These are phyloP conservation scores for Leccinellum luteum DNA, from an alignment of 768 basidiomycete species.

Conservation along the genomic window DNA sequence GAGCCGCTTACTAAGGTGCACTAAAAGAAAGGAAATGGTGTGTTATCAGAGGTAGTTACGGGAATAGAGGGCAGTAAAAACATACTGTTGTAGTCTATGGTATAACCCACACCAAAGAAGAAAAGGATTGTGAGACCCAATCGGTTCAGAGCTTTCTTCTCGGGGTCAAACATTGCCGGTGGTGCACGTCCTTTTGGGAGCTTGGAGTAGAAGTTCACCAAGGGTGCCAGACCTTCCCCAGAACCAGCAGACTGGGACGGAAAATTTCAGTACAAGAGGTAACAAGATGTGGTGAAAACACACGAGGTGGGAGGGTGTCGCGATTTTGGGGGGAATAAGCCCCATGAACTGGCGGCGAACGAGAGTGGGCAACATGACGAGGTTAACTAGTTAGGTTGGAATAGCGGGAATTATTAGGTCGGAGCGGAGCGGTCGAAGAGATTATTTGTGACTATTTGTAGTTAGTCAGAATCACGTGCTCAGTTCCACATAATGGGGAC, in stretches of 20 bases:
- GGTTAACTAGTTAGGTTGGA: conserved; percentile 4
- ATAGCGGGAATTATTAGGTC: conserved; percentile 18
- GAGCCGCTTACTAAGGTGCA: conserved; percentile 74
- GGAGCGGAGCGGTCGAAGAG: conserved; percentile 9
- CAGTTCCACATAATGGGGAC: conserved; percentile 7
- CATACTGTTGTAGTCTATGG: conserved; percentile 88
- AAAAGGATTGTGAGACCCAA: conserved; percentile 61
- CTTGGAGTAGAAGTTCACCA: conserved; percentile 96
- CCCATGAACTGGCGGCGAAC: conserved; percentile 81
- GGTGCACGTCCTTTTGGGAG: conserved; percentile 87
- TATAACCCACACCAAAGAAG: conserved; percentile 61
- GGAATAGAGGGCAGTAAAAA: conserved; percentile 19
- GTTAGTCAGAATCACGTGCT: conserved; percentile 16
- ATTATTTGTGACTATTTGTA: conserved; percentile 19
- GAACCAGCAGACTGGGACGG: conserved; percentile 70
- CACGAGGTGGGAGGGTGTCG: conserved; percentile 86
- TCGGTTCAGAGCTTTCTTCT: conserved; percentile 68
- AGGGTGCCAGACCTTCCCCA: conserved; percentile 74
- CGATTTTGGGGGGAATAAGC: conserved; percentile 93
- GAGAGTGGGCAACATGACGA: conserved; percentile 77
- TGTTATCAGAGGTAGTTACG: conserved; percentile 8
- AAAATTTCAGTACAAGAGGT: not conserved
- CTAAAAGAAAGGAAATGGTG: conserved; percentile 36
- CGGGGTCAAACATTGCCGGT: conserved; percentile 62
- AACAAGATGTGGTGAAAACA: not conserved